Base-by-base conservation (phyloP, 495 filamentous ascomycete genomes). In the Penicillium flavigenum region DNA sequence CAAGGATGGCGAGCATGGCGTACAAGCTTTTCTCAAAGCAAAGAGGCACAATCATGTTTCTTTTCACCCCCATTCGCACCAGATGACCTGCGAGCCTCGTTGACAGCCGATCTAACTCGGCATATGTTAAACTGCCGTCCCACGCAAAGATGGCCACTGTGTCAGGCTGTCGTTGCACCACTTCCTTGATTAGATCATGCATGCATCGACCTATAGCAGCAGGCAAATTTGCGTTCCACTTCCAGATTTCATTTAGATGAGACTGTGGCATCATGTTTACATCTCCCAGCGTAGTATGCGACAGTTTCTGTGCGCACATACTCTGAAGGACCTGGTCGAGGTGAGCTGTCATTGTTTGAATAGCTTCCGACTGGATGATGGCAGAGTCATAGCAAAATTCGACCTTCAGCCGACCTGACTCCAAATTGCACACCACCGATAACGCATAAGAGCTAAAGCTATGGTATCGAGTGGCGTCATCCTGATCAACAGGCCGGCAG, bases 1-100 rank as follows among this genome's bases (percentile, higher is more conserved):
- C 76, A 9, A 76, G 61, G 42, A 76, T 63, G 2, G 72, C 59
- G 19, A 83, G 63, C 4, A 74, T 47, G 12, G 73, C 71, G 68
- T 70, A 81, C 0, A 63, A 56, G 0, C 73, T 75, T 53, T 81
- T 83, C 14, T 75, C 66, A 32, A 81, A 75, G 56, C 69, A 76
- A 3, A 84, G 47, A 1, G 79, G 78, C 3, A 84, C 72, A 2
- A 76, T 20, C 10, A 46, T 51, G 26, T 74, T 72, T 4, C 51
- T 59, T 8, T 32, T 48, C 16, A 80, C 62, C n/a, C 77, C 76
- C 7, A 73, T 62, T 0, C 26, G 14, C n/a, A 34, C 48, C 8
- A 74, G 50, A 22, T 60, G 38, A 14, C n/a, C 6, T 5, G 66
- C 61, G 17, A 69, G 53, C 11, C 17, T 66, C 24, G 42, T 42